Evolutionary conservation across 768 basidiomycete genomes (phyloP), one percentile per base, ranked within the genome.

Genomic region (Leccinum ochraceum): DNA sequence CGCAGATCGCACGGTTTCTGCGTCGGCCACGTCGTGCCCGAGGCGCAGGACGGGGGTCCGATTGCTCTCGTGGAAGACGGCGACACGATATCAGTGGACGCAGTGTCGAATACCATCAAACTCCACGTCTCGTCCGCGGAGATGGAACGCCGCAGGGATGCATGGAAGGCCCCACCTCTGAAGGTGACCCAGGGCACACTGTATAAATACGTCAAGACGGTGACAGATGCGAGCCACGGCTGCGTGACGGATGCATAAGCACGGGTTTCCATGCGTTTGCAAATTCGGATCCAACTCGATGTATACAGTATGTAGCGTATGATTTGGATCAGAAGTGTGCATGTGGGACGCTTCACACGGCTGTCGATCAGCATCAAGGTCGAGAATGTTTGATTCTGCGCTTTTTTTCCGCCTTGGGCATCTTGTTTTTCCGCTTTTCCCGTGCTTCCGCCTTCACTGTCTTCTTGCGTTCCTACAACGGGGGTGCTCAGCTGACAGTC

Each of bases 321-420:
- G 50, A 22, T 26, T 46, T 32, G 54, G 30, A 46, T 30, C 50
- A 34, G 42, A 54, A 55, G 52, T 52, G 52, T 53, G 34, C 53
- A 61, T 57, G 34, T 59, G 61, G 39, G 30, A 51, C 49, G 39
- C 55, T 60, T 69, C 61, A 57, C 64, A 62, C 64, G 55, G 39
- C 36, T 57, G 61, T 62, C 58, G 60, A 60, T 36, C 22, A 46
- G 61, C 39, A 57, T 68, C 66, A 66, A 59, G 64, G 64, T 52
- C 63, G 59, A 67, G 75, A 51, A 71, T 70, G 65, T 68, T 93
- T 97, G 67, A 98, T 82, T 63, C 83, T 84, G 46, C 86, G 83
- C 78, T 93, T 93, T 80, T 98, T 98, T 76, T 96, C 94, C 46
- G 89, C 86, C 72, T 98, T 98, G 51, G 95, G 92, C 81, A 98